These are phyloP conservation scores for Acacia confusa DNA, from an alignment of 306 rosid genomes.

Conservation along the genomic window DNA sequence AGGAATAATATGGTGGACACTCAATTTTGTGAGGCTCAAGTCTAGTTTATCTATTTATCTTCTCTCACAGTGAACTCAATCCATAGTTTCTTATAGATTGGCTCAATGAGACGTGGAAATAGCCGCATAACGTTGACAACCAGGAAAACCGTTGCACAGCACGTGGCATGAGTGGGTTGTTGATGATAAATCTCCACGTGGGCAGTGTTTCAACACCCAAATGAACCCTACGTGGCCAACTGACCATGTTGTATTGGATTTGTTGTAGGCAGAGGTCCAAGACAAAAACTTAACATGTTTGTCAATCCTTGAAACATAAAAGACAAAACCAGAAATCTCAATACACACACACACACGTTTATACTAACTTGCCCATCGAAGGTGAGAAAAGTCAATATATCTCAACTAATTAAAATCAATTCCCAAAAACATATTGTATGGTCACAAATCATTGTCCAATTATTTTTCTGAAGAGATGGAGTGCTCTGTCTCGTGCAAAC, in stretches of 20 bases:
- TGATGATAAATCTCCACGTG: slow-evolving; percentile 41
- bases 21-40: background rate
- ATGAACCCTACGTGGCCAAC: slow-evolving; percentile 37
- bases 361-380: background rate
- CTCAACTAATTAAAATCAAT: slow-evolving; percentile 23
- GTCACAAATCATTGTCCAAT: slow-evolving; percentile 34
- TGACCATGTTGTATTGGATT: slow-evolving; percentile 28
- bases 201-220: slow-evolving; percentile 33
- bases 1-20: background rate
- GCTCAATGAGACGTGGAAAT: background rate
- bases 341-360: background rate
- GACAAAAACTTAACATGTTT: slow-evolving; percentile 2
- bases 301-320: background rate
- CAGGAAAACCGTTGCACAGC: background rate
- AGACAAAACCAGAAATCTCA: slow-evolving; percentile 19
- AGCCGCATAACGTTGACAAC: background rate
- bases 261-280: slow-evolving; percentile 21
- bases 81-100: background rate
- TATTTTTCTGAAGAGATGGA: slow-evolving; percentile 28
- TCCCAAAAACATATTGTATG: slow-evolving; percentile 34
- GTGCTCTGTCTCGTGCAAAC: slow-evolving; percentile 27
- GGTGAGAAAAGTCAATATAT: background rate
- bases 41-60: background rate
- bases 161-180: slow-evolving; percentile 29
- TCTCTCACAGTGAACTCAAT: background rate